A percentile compares a stretch with the other conserved stretches of the same genome.
These are phyloP conservation scores for Ganoderma leucocontextum DNA, from an alignment of 1,284 basidiomycete genomes.

Conservation along the genomic window DNA sequence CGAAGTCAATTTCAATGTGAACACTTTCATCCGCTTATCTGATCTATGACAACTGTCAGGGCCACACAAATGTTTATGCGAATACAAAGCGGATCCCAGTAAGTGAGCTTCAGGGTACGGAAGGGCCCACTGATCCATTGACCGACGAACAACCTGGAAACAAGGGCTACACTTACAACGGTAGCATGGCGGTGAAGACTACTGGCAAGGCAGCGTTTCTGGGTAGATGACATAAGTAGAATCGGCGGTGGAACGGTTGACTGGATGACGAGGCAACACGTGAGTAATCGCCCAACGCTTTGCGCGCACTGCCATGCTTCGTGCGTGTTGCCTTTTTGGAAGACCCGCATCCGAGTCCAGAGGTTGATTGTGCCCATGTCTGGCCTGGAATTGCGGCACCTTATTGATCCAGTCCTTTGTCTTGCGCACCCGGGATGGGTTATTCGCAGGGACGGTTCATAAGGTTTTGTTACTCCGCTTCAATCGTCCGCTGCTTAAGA, in stretches of 20 bases:
- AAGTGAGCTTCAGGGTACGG: not conserved
- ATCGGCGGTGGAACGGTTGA: not conserved
- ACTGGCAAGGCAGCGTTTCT: not conserved
- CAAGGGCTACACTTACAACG: not conserved
- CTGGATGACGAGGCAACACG: not conserved
- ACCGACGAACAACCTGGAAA: not conserved
- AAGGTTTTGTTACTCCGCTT: not conserved
- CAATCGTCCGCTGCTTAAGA: not conserved
- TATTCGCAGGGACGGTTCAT: too few species aligned
- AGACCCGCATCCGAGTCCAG: not conserved
- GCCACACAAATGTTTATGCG: not conserved
- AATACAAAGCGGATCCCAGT: not conserved
- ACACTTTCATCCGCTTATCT: not conserved
- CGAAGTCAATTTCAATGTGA: not conserved
- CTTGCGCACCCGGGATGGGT: not conserved
- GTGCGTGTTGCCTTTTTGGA: not conserved
- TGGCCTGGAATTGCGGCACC: not conserved
- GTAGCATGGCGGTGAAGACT: not conserved
- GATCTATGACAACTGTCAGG: not conserved
- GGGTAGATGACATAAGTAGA: not conserved
- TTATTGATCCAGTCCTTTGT: not conserved
- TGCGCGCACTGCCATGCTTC: not conserved
- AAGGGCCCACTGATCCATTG: not conserved
- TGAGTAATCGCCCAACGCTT: conserved; percentile 1
- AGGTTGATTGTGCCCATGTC: not conserved